These are phyloP conservation scores for Curvularia hawaiiensis DNA, from an alignment of 2,329 filamentous ascomycete genomes.

Conservation along the genomic window DNA sequence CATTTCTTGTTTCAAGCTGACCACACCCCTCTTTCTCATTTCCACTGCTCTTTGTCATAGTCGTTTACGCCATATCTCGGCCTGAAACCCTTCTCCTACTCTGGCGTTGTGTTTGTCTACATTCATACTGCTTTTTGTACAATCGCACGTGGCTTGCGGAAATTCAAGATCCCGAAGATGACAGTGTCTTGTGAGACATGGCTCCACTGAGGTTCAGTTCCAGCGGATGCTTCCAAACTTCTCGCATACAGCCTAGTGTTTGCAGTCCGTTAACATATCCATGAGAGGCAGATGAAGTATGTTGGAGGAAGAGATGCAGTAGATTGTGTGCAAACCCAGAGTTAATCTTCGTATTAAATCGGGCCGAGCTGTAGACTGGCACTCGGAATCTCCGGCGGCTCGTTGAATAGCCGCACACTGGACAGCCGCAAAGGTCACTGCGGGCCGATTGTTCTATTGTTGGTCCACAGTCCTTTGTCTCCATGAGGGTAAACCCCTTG, in stretches of 20 bases:
- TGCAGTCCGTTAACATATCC: neutral
- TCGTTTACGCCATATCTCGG: neutral
- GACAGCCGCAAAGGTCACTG: neutral
- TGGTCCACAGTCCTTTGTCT: neutral
- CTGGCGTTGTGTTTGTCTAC: neutral
- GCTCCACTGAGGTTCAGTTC: neutral
- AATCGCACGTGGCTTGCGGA: neutral
- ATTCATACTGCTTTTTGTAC: neutral
- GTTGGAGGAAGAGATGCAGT: neutral
- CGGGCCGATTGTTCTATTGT: neutral
- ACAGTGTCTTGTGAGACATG: neutral
- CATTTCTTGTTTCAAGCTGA: neutral
- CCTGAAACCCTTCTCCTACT: neutral
- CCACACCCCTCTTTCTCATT: neutral
- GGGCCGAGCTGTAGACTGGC: neutral
- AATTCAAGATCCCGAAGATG: neutral
- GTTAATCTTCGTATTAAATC: neutral
- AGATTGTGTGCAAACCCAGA: no score
- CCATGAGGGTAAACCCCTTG: neutral
- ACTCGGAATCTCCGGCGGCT: neutral
- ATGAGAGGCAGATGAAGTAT: neutral
- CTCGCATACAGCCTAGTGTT: neutral
- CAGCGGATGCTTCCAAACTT: neutral
- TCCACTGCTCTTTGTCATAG: neutral
- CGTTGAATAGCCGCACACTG: no score